Conservation (phyloP, 169 alveolate genomes). For the Perkinsus olseni region DNA sequence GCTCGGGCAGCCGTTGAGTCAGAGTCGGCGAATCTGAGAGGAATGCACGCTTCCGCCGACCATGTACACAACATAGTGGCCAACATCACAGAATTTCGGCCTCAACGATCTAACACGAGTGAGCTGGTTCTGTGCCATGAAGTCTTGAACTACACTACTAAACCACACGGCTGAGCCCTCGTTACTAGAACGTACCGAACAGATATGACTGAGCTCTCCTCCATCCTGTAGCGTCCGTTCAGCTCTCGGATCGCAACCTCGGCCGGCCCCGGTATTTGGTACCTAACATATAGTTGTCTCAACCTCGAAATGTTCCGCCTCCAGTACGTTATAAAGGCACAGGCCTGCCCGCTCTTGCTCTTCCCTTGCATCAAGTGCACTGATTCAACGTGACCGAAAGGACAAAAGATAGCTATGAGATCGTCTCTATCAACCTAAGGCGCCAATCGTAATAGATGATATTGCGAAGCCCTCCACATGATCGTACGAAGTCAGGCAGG, state of each 20-base stretch:
- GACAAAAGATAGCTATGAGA: neutral
- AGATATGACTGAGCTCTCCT: neutral
- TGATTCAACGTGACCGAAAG: neutral
- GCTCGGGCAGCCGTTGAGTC: neutral
- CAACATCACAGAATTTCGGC: too few species aligned
- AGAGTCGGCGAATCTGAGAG: neutral
- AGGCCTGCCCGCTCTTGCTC: neutral
- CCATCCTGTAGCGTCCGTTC: neutral
- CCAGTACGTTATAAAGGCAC: neutral
- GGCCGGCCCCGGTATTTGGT: neutral
- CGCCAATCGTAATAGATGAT: too few species aligned
- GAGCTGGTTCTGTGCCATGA: too few species aligned
- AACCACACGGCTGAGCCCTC: neutral
- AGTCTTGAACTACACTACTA: too few species aligned
- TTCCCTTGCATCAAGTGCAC: neutral
- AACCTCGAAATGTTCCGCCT: too few species aligned
- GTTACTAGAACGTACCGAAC: too few species aligned
- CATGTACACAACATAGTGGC: neutral
- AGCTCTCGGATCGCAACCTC: neutral
- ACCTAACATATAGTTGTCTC: neutral
- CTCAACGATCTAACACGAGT: too few species aligned
- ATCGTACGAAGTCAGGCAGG: neutral
- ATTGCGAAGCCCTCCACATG: too few species aligned
- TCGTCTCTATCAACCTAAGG: neutral
- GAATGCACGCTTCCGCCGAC: neutral